phyloP scores from a whole-genome alignment of 148 eudicot species.

The Spergularia bocconei region DNA sequence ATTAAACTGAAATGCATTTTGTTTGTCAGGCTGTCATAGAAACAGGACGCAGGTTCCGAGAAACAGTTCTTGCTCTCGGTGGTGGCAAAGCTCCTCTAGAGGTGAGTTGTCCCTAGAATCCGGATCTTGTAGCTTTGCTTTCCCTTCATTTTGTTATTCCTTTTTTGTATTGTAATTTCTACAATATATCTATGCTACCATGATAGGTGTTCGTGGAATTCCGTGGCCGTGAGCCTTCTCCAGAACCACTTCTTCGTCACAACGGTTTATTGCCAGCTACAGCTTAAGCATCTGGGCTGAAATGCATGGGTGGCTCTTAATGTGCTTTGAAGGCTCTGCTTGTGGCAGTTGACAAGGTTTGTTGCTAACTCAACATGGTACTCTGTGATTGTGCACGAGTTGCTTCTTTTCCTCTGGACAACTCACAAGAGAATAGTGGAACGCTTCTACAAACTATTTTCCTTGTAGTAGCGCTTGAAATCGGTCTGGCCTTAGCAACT shows the following conservation, averaged over 20 bases:
- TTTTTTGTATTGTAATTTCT: background rate
- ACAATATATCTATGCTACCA: background rate
- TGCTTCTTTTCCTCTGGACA: conserved; percentile 13
- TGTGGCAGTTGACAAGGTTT: background rate
- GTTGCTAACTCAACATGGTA: conserved; percentile 12
- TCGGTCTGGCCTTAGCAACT: background rate
- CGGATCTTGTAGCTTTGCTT: background rate
- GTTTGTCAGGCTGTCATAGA: conserved; percentile 71
- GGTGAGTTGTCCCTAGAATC: conserved; percentile 35
- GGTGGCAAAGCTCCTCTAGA: conserved; percentile 93
- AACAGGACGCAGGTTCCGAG: conserved; percentile 87
- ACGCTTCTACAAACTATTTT: background rate
- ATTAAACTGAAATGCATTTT: conserved; percentile 4
- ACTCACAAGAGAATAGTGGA: too few species aligned
- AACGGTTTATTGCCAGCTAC: conserved; percentile 65
- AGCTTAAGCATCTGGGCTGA: conserved; percentile 25
- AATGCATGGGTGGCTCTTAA: background rate
- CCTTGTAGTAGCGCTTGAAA: background rate
- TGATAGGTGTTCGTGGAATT: conserved; percentile 86
- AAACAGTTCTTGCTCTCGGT: conserved; percentile 94
- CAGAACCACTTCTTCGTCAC: conserved; percentile 90
- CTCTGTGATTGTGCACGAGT: conserved; percentile 6
- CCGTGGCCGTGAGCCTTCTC: conserved; percentile 96
- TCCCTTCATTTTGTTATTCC: background rate
- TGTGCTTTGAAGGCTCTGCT: background rate